Conservation (phyloP, 2,329 filamentous ascomycete genomes). For the Talaromyces sp. region DNA sequence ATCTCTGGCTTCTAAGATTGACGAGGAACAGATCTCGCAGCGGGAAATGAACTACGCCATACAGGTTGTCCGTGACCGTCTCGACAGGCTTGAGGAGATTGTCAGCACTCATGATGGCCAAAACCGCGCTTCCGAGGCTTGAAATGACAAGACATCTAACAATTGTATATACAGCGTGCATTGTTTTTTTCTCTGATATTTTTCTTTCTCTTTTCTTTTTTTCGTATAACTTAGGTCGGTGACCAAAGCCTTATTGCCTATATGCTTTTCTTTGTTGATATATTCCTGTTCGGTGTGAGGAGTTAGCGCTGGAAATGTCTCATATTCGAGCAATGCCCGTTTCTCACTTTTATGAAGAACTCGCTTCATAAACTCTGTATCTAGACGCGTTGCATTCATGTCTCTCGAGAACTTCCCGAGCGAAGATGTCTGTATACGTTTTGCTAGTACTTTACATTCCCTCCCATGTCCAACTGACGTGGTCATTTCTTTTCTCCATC, state of each 20-base stretch:
- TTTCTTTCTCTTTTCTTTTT: neutral
- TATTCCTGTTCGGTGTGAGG: constrained; percentile 1
- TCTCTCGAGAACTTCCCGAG: neutral
- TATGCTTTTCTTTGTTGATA: constrained; percentile 5
- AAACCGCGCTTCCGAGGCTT: constrained; percentile 9
- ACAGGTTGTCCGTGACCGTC: constrained; percentile 77
- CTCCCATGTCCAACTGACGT: neutral
- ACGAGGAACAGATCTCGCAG: constrained; percentile 67
- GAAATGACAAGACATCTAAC: neutral
- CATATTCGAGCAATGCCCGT: neutral
- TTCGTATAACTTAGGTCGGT: constrained; percentile 4
- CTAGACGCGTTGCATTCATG: constrained; percentile 3
- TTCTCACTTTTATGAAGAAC: neutral
- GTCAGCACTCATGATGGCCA: constrained; percentile 56
- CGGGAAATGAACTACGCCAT: constrained; percentile 77
- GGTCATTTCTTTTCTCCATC: constrained; percentile 1
- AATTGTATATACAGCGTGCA: neutral
- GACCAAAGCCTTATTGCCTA: neutral
- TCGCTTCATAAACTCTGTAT: constrained; percentile 1
- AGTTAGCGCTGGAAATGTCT: neutral
- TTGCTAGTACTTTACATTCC: constrained; percentile 4
- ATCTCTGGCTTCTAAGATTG: constrained; percentile 55
- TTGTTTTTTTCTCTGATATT: neutral
- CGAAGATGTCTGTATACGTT: constrained; percentile 10
- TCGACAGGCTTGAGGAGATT: constrained; percentile 71